These are phyloP conservation scores for Diaporthe sp. DNA, from an alignment of 2,329 filamentous ascomycete species.

Conservation along the genomic window DNA sequence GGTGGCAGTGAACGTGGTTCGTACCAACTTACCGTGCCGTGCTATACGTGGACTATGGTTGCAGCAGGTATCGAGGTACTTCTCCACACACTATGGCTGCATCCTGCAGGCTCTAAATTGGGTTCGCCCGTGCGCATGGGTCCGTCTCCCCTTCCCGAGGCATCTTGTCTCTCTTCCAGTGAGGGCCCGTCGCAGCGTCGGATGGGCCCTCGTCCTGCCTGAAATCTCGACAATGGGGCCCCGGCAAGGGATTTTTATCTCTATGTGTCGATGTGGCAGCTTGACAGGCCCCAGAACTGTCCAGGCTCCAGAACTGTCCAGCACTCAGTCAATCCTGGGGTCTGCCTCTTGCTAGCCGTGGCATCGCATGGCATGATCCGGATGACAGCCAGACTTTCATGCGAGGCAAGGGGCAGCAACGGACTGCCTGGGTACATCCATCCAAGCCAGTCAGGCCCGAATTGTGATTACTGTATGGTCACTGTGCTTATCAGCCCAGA, in stretches of 20 bases:
- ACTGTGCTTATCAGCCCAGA: not conserved
- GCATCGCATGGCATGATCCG: constrained; percentile 29
- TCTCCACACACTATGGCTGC: constrained; percentile 20
- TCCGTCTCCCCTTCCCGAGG: constrained; percentile 24
- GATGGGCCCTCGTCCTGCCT: constrained; percentile 1
- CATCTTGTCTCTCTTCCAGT: not conserved
- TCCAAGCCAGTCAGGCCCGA: not conserved
- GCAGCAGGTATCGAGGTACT: not conserved
- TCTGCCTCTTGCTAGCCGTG: constrained; percentile 13
- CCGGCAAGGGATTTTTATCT: constrained; percentile 21
- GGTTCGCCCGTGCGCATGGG: constrained; percentile 30
- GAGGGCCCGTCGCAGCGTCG: constrained; percentile 11
- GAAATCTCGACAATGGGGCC: constrained; percentile 22
- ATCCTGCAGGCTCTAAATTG: constrained; percentile 32
- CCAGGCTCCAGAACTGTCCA: not conserved
- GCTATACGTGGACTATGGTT: not conserved
- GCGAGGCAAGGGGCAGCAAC: constrained; percentile 18
- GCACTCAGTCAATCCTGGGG: constrained; percentile 10
- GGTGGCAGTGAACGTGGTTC: not conserved
- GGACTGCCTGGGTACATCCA: not conserved
- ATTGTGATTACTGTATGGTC: not conserved
- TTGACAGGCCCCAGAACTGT: constrained; percentile 18
- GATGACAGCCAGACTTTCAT: constrained; percentile 24
- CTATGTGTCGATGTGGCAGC: not conserved
- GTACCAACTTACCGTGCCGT: not conserved